Evolutionary conservation across 2,329 filamentous ascomycete species (phyloP).

Genomic region (Colletotrichum higginsianum): DNA sequence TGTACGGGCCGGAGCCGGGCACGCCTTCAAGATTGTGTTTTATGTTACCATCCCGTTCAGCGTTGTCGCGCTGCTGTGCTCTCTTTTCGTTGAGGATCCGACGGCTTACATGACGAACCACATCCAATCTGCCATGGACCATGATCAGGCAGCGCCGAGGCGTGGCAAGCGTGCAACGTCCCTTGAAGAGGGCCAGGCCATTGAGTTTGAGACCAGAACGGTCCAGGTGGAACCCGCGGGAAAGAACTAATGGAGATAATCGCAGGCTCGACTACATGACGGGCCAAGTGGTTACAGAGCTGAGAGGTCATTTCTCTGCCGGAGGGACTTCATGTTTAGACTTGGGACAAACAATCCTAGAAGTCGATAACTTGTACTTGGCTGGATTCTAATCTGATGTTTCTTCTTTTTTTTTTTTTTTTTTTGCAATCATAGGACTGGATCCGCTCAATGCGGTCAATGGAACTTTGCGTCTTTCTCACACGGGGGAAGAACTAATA

Average conservation of each 20-base stretch:
- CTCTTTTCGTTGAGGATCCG: slow-evolving; percentile 34
- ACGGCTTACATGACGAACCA: slow-evolving; percentile 43
- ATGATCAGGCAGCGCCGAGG: background rate
- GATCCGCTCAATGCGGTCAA: no score
- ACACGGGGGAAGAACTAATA: no score
- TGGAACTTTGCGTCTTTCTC: no score
- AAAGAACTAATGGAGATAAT: slow-evolving; percentile 1
- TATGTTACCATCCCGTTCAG: slow-evolving; percentile 40
- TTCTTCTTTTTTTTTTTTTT: no score
- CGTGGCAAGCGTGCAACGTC: background rate
- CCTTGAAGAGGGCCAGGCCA: slow-evolving; percentile 2
- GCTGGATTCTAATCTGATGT: no score
- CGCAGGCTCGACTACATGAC: no score
- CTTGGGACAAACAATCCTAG: no score
- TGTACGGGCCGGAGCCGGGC: slow-evolving; percentile 31
- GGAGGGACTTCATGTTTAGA: no score
- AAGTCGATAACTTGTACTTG: no score
- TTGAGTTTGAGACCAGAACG: slow-evolving; percentile 32
- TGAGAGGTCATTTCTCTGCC: no score
- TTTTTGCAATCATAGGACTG: no score
- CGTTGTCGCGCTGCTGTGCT: slow-evolving; percentile 28
- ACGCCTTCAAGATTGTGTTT: slow-evolving; percentile 39
- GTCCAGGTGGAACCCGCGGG: slow-evolving; percentile 4
- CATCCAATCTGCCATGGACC: slow-evolving; percentile 40
- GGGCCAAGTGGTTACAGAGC: no score